Base-by-base conservation (phyloP, 1,139 yeast genomes). In the Kodamaea plutei region DNA sequence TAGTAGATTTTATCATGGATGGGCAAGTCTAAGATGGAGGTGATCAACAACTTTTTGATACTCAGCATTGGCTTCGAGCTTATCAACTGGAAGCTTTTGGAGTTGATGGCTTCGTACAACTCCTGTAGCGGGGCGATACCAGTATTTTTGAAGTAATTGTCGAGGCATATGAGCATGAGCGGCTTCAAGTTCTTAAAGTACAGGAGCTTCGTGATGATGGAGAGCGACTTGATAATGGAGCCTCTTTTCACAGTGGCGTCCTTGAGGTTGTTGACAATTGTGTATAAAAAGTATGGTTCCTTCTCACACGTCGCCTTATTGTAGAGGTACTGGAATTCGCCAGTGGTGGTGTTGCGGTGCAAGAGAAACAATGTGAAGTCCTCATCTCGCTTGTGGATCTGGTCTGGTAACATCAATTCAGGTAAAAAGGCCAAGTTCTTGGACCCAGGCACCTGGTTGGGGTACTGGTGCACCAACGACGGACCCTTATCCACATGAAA, bases 351-450 rank as follows among this genome's bases (percentile, higher is more conserved):
- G 38, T 67, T 61, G 34, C 64, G 50, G 48, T 70, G 73, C 23
- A 78, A 57, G 35, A 76, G 56, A 40, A 76, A 76, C 18, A 76
- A 56, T 5, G 84, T 76, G 61, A 67, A 77, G 52, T 78, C 84
- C 45, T 77, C 81, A 18, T 61, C 61, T 28, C 84, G 52, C 34
- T 69, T 71, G 48, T 78, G 84, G 28, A 75, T 73, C 48, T 76
- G 82, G 38, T 72, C 73, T 0, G 84, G 84, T 25, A 78, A 56
- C 79, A 78, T 74, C 29, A 78, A 59, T 48, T 78, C 84, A n/a
- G 78, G 70, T 23, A 69, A 45, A 33, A 64, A 57, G 20, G 54
- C 48, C 30, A 71, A 49, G 38, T 69, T 65, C 11, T 45, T 38
- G 17, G 57, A 38, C 8, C 78, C 77, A 2, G 75, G 74, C 10